Evolutionary conservation across 2,329 filamentous ascomycete species (phyloP), one percentile per base, ranked within the genome.

Genomic region (Venturia carpophila): DNA sequence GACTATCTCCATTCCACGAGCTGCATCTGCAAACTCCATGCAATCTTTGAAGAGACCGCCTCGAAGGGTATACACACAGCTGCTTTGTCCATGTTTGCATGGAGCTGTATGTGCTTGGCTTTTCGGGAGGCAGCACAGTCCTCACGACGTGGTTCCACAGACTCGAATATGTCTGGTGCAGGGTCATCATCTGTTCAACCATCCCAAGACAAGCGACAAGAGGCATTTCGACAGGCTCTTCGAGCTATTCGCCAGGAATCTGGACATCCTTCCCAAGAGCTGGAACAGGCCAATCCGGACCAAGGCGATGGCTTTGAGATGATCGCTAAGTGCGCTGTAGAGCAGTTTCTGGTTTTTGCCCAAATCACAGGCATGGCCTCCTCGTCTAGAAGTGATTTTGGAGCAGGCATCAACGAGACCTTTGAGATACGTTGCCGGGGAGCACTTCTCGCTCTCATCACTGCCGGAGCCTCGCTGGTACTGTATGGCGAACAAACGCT

Each of bases 81-180:
- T 24, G 86, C 84, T 65, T 90, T 91, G 1, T 85, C 90, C 21
- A 83, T 91, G 24, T 89, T 95, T 69, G 85, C 89, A 3, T 97
- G 92, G 92, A 86, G 87, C 4, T 79, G 93, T 60, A 83, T 96
- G 34, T 79, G 27, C 27, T 19, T 42, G 21, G 30, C 21, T 7
- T 55, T 64, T 15, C 34, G 27, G 58, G 47, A 39, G 37, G 47
- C 27, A 47, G 63, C 63, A 42, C 17, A 41, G 27, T 27, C 37
- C 4, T 64, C 63, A 37, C n/a, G 60, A 17, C 60, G 60, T 27
- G 60, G 37, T 17, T 61, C 60, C 39, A 45, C 37, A 21, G 60
- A 61, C 24, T 61, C 60, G 60, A 60, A 42, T 61, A 34, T 19
- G 19, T 42, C 39, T 24, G 60, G n/a, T 30, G 47, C 47, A 52